Base-by-base conservation (phyloP, 2,329 filamentous ascomycete genomes). In the Xylariaceae sp. region DNA sequence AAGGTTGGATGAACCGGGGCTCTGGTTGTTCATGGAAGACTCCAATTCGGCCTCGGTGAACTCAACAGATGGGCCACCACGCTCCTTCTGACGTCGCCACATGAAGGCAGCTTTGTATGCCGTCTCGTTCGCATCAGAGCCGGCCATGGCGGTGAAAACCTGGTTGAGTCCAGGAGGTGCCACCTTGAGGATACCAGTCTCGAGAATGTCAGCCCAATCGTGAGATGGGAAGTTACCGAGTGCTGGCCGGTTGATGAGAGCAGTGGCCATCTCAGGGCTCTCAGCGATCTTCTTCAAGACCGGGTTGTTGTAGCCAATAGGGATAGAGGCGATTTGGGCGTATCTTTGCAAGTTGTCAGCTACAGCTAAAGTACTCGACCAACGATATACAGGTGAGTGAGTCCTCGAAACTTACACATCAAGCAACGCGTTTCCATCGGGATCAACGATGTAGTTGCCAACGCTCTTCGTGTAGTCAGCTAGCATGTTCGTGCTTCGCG, bases 41-140 rank as follows among this genome's bases (percentile, higher is more conserved):
- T 78, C 73, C 61, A 92, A 80, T 75, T 96, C 92, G 70, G 89
- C 85, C 55, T 85, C 76, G 39, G 88, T 89, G 78, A 96, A 96
- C 59, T 93, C 89, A 57, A 87, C 88, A 44, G 87, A 75, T 51
- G 84, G 79, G 6, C 90, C 90, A 66, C 91, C 91, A 62, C 92
- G 89, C 76, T 94, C 85, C 64, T 86, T 82, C 74, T 91, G 89
- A 53, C 89, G 86, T 71, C 88, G 87, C 82, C 88, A 95, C 87
- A 96, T 96, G 78, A 96, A 96, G 53, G 92, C 92, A 7, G 92
- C 92, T 79, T 96, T 96, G 84, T 91, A 96, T 49, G 92, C 92
- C 39, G 90, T 89, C 78, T 96, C 92, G 77, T 96, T 96, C 75
- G 92, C 92, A 71, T 96, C 92, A 17, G 90, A 95, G 62, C 92